Evolutionary conservation across 768 basidiomycete species (phyloP), one percentile per base, ranked within the genome.

Genomic region (Agaricus sinodeliciosus): DNA sequence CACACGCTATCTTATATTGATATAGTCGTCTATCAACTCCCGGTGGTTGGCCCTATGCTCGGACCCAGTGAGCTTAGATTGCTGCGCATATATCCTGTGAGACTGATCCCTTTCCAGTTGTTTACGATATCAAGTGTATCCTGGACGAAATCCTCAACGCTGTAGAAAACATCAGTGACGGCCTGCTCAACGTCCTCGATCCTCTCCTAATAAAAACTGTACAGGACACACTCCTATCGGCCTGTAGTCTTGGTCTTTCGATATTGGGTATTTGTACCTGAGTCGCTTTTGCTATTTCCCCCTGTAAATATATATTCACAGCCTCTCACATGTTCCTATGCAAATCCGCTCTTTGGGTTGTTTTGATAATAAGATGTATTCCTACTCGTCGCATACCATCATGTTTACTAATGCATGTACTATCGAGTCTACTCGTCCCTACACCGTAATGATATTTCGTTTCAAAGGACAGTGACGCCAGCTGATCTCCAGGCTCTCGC

Each of bases 111-210:
- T 40, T 37, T 39, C 1, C 46, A 87, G 85, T 79, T 57, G 67
- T 83, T 8, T 79, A 80, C 55, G 67, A 79, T 9, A 61, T 84
- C 63, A 85, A 87, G 62, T 85, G 85, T 60, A 55, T 79, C 22
- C 47, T 85, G 28, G 81, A 82, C 57, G 66, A 66, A 3, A 48
- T 79, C 25, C 65, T 85, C 37, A 69, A 86, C 58, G 61, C 62
- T 4, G 59, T 68, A 2, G 79, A 82, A 62, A 72, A 81, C 58
- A 28, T 77, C 13, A 65, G 71, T 13, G 84, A 84, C 58, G 76
- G 60, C 7, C 52, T 71, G 11, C 51, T 81, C 57, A 76, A 78
- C 49, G 57, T 49, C 9, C 58, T 82, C n/a, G 54, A 62, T 27
- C 73, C 72, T 19, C 50, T 70, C 11, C 58, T 82, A 7, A 31